These are phyloP conservation scores for Graphilbum sp. DNA, from an alignment of 2,329 filamentous ascomycete genomes.

Conservation along the genomic window DNA sequence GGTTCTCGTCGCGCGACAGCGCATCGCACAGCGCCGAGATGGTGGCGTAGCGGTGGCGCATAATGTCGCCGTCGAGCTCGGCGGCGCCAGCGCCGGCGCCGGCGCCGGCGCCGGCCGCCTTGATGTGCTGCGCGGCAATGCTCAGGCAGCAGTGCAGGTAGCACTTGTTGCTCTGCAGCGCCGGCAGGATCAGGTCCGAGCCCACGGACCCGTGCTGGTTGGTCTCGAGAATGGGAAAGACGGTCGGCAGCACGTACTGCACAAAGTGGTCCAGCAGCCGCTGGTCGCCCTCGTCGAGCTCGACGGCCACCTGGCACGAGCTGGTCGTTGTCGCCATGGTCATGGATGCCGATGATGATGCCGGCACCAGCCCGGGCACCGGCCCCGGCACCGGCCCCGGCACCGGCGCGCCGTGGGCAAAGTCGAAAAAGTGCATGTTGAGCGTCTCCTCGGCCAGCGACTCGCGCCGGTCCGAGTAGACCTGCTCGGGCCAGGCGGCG, in stretches of 20 bases:
- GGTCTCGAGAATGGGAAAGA: conserved; percentile 83
- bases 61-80: conserved; percentile 76
- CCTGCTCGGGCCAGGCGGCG: conserved; percentile 57
- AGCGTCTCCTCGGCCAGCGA: conserved; percentile 48
- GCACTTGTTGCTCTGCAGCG: conserved; percentile 77
- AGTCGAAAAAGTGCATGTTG: conserved; percentile 72
- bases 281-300: conserved; percentile 77
- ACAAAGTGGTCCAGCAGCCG: conserved; percentile 83
- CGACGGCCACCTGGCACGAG: conserved; percentile 54
- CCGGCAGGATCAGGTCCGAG: conserved; percentile 70
- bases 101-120: conserved; percentile 38
- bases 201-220: conserved; percentile 74
- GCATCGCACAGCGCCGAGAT: conserved; percentile 75
- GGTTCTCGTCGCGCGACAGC: conserved; percentile 63
- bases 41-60: conserved; percentile 78
- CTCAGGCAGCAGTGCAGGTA: conserved; percentile 94
- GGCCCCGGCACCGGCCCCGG: neutral
- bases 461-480: conserved; percentile 51
- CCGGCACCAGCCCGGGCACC: neutral
- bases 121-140: conserved; percentile 82
- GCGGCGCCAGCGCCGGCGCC: conserved; percentile 34
- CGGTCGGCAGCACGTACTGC: conserved; percentile 66
- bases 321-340: no score
- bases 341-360: neutral
- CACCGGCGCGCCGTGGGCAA: conserved; percentile 40